Base-by-base conservation (phyloP, 495 filamentous ascomycete genomes). In the Chaetomidium leptoderma region DNA sequence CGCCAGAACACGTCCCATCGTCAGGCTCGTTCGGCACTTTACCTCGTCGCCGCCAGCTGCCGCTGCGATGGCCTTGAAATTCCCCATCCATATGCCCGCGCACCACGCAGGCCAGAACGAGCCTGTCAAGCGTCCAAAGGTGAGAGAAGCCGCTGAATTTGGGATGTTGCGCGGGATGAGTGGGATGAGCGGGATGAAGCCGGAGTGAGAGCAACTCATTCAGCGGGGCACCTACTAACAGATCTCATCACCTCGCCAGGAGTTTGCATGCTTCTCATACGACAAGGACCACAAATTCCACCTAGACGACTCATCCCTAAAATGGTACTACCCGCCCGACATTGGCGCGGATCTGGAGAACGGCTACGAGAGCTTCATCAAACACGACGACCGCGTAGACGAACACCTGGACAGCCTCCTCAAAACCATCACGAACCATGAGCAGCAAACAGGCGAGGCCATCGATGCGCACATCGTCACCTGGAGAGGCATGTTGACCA, bases 401-500 rank as follows among this genome's bases (percentile, higher is more conserved):
- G 90, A 92, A 65, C 95, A 97, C 70, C 72, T 99, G 17, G 89
- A 96, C 74, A 83, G 85, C 49, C 73, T 99, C 21, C 75, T 99
- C 33, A 82, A 81, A 39, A 87, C 90, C 6, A 86, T 99, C 37
- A 76, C 83, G 21, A 78, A 78, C 37, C 74, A 87, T 35, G 93
- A 97, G 69, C 75, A 82, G 64, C 77, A 83, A 54, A 83, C 79
- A 6, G 80, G 79, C 10, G 81, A 82, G 64, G 83, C 75, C 65
- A 85, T 85, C 33, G 83, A 89, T 42, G 85, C 86, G 9, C 86
- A 96, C 58, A 68, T 99, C 43, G 81, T 97, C 45, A 97, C 92
- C 0, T 99, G 92, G 92, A 77, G 93, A 64, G 93, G 93, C 21
- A 97, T 99, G 90, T 90, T 99, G 88, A 97, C 93, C 55, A 99